Percentiles rank a stretch among this genome's conserved stretches.
phyloP scores from a whole-genome alignment of 1,139 yeast genomes.

The Hemisphaericaspora subhashii region DNA sequence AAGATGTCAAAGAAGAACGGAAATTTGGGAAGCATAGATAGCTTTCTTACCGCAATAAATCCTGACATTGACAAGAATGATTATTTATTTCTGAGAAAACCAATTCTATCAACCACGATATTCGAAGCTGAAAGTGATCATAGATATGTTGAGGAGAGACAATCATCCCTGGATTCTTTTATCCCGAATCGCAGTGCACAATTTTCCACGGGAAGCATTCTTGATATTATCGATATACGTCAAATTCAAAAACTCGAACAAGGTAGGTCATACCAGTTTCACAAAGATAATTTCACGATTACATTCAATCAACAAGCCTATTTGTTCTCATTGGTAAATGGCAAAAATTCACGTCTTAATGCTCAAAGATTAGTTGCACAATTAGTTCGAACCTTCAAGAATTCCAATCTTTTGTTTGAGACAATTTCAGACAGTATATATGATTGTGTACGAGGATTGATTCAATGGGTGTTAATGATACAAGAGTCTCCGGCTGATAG shows the following conservation, averaged over 20 bases:
- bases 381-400: slow-evolving; percentile 14
- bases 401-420: slow-evolving; percentile 5
- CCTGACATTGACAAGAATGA: slow-evolving; percentile 15
- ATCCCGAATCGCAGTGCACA: slow-evolving; percentile 5
- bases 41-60: not conserved
- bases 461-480: slow-evolving; percentile 34
- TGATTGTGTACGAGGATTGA: slow-evolving; percentile 22
- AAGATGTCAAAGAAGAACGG: not conserved
- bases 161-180: not conserved
- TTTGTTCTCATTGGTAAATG: slow-evolving; percentile 28
- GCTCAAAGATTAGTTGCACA: slow-evolving; percentile 20
- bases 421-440: slow-evolving; percentile 16
- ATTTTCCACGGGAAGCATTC: slow-evolving; percentile 11
- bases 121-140: slow-evolving; percentile 39
- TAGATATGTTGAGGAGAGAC: slow-evolving; percentile 6
- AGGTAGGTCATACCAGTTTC: slow-evolving; percentile 23
- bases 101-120: slow-evolving; percentile 31
- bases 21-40: not conserved
- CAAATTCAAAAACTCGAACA: slow-evolving; percentile 22
- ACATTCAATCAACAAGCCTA: slow-evolving; percentile 22
- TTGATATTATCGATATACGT: slow-evolving; percentile 21
- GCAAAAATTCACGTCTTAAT: slow-evolving; percentile 18
- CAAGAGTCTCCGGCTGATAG: slow-evolving; percentile 27
- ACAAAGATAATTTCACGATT: slow-evolving; percentile 21
- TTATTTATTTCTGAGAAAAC: slow-evolving; percentile 30